These are phyloP conservation scores for Carex cristatella DNA, from an alignment of 176 grass and related monocot genomes.

Conservation along the genomic window DNA sequence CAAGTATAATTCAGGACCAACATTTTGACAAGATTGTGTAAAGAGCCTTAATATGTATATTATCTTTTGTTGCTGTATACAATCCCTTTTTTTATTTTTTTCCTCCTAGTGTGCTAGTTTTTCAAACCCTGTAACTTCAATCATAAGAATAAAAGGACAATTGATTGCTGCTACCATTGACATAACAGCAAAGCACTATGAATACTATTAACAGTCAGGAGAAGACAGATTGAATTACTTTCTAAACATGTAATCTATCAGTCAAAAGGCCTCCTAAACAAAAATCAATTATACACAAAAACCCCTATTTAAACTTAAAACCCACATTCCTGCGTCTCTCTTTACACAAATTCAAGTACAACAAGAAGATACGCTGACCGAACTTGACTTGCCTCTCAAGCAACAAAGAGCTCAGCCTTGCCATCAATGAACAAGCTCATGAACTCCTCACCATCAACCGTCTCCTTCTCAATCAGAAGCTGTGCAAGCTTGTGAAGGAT, in stretches of 20 bases:
- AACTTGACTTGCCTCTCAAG: constrained; percentile 17
- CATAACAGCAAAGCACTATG: background rate
- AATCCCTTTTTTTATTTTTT: background rate
- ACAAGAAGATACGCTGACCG: background rate
- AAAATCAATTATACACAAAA: constrained; percentile 25
- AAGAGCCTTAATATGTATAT: background rate
- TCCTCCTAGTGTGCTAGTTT: background rate
- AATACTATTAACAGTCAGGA: background rate
- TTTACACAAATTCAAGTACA: background rate
- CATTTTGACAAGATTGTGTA: background rate
- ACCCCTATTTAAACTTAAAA: background rate
- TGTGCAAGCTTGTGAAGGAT: constrained; percentile 90
- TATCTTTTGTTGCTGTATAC: background rate
- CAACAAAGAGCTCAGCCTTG: constrained; percentile 77
- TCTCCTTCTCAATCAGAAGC: constrained; percentile 96
- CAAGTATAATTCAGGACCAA: background rate
- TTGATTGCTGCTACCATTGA: background rate
- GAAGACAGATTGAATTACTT: constrained; percentile 11
- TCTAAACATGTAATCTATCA: constrained; percentile 11
- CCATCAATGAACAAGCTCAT: constrained; percentile 97
- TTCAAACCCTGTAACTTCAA: background rate
- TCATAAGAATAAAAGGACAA: background rate
- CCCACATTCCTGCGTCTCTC: background rate
- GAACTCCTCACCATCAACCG: constrained; percentile 95
- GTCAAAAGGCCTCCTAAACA: constrained; percentile 13